Conservation (phyloP, 345 rosid species). For the Gossypium arboreum region DNA sequence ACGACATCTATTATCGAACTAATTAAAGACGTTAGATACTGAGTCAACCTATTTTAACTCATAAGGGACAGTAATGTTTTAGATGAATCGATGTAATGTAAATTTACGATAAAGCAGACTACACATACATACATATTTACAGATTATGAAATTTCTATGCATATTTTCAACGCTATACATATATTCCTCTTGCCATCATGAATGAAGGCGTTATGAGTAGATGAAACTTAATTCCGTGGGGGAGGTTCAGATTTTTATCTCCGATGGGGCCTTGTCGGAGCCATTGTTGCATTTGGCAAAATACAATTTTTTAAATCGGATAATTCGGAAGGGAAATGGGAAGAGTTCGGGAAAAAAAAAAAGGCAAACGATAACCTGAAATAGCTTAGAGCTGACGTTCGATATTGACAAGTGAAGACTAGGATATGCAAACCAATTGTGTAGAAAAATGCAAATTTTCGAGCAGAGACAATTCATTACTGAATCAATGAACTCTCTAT, state of each 20-base stretch:
- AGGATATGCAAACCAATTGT: slow-evolving; percentile 83
- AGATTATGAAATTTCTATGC: slow-evolving; percentile 10
- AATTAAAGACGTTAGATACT: background rate
- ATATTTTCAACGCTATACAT: background rate
- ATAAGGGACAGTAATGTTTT: too few species aligned
- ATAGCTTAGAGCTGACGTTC: slow-evolving; percentile 95
- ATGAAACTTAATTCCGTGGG: slow-evolving; percentile 50
- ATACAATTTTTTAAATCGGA: background rate
- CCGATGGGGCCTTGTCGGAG: slow-evolving; percentile 45
- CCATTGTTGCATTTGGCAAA: slow-evolving; percentile 50
- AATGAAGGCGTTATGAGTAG: background rate
- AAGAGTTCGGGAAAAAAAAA: background rate
- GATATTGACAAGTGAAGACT: slow-evolving; percentile 88
- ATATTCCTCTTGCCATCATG: background rate
- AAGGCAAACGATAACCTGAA: slow-evolving; percentile 52
- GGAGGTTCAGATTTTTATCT: slow-evolving; percentile 57
- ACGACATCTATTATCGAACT: background rate
- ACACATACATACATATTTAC: slow-evolving; percentile 9
- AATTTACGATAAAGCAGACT: too few species aligned
- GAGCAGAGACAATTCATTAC: slow-evolving; percentile 30
- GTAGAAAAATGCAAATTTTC: slow-evolving; percentile 89
- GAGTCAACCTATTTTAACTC: too few species aligned
- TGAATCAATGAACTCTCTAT: background rate
- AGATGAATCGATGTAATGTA: too few species aligned
- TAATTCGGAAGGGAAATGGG: background rate